Conservation (phyloP, 768 basidiomycete species). For the Infundibulicybe gibba region DNA sequence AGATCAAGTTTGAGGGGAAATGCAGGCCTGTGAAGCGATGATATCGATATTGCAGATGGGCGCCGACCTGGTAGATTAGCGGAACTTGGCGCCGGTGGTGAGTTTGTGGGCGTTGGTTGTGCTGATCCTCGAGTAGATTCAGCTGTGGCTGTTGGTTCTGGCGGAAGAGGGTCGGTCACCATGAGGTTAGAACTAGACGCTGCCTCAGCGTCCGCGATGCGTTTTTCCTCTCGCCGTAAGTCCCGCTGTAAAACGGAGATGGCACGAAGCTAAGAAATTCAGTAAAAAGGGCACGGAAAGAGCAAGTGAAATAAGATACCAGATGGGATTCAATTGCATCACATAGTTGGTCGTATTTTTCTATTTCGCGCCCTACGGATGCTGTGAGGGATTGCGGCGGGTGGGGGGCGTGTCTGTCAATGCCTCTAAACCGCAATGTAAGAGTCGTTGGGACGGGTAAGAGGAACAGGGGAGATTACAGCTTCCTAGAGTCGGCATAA, state of each 20-base stretch:
- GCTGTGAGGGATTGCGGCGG: slow-evolving; percentile 66
- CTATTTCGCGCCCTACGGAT: slow-evolving; percentile 68
- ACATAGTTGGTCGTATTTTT: slow-evolving; percentile 77
- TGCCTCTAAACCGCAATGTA: slow-evolving; percentile 35
- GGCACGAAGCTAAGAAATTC: slow-evolving; percentile 53
- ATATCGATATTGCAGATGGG: slow-evolving; percentile 75
- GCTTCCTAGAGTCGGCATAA: slow-evolving; percentile 57
- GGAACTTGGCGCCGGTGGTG: slow-evolving; percentile 27
- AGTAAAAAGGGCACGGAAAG: neutral
- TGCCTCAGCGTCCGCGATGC: slow-evolving; percentile 36
- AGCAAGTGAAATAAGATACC: slow-evolving; percentile 25
- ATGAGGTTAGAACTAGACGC: slow-evolving; percentile 24
- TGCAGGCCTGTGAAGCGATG: slow-evolving; percentile 69
- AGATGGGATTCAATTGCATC: slow-evolving; percentile 74
- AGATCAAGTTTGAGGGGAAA: slow-evolving; percentile 80
- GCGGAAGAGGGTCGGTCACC: slow-evolving; percentile 17
- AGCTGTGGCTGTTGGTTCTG: slow-evolving; percentile 16
- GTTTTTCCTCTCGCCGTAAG: slow-evolving; percentile 55
- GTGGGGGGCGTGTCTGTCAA: slow-evolving; percentile 51
- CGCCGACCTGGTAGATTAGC: slow-evolving; percentile 43
- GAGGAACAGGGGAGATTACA: slow-evolving; percentile 51
- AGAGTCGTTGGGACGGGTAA: neutral
- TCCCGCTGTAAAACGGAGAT: slow-evolving; percentile 73
- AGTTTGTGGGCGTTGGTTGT: slow-evolving; percentile 23
- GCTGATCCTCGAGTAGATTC: slow-evolving; percentile 6